Percentiles rank a stretch among this genome's conserved stretches.
These are phyloP conservation scores for Cardamine resedifolia DNA, from an alignment of 345 rosid genomes.

Conservation along the genomic window DNA sequence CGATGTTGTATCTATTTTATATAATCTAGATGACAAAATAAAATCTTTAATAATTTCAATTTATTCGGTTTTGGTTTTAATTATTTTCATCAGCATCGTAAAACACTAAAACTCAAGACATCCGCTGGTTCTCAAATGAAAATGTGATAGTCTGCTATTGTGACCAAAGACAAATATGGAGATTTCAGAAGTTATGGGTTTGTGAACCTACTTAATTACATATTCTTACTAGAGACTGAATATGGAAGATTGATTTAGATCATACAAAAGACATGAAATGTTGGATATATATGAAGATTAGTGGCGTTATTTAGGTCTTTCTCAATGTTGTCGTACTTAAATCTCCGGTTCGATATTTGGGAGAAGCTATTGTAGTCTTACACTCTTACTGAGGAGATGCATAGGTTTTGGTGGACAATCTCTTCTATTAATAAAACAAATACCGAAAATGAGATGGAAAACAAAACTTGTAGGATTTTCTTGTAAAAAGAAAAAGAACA, in stretches of 20 bases:
- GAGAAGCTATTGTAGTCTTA: background rate
- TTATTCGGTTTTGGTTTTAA: no score
- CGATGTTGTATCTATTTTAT: no score
- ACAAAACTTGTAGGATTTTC: no score
- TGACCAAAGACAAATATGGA: background rate
- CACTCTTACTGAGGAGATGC: background rate
- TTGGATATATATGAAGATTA: background rate
- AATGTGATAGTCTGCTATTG: background rate
- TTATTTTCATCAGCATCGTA: background rate
- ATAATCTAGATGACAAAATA: no score
- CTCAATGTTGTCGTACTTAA: background rate
- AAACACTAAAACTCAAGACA: background rate
- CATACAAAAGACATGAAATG: background rate
- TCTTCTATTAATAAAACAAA: background rate
- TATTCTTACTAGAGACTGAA: background rate
- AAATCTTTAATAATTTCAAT: no score
- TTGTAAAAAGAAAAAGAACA: no score
- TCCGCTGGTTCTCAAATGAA: background rate
- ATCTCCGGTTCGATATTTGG: background rate
- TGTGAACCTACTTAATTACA: background rate
- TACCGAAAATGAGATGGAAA: background rate
- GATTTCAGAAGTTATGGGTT: background rate
- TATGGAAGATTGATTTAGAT: background rate
- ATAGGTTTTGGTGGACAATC: background rate
- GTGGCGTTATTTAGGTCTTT: background rate